Percentiles rank a stretch among this genome's conserved stretches.
phyloP scores from a whole-genome alignment of 768 basidiomycete genomes.

The Podaxis carcinomalis region DNA sequence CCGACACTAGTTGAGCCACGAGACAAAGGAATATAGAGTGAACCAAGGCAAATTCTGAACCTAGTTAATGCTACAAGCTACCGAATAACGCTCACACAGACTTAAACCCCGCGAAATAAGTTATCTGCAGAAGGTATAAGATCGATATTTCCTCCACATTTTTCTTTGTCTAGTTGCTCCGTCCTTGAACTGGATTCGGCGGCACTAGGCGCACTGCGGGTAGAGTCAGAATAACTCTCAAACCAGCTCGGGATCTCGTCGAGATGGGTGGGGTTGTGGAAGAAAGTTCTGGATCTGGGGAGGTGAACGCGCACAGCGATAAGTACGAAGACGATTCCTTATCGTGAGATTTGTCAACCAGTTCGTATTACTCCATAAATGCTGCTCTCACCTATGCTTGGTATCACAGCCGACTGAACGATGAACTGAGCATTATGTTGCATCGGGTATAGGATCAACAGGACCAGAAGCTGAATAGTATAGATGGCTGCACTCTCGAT shows the following conservation, averaged over 20 bases:
- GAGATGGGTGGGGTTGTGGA: slow-evolving; percentile 12
- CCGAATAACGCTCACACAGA: not conserved
- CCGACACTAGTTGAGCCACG: not conserved
- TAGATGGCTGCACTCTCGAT: slow-evolving; percentile 29
- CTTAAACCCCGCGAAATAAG: slow-evolving; percentile 3
- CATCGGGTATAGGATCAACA: slow-evolving; percentile 23
- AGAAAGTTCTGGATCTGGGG: slow-evolving; percentile 15
- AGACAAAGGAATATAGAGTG: not conserved
- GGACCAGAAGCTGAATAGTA: slow-evolving; percentile 22
- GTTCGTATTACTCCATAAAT: not conserved
- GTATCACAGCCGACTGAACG: slow-evolving; percentile 22
- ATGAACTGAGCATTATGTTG: slow-evolving; percentile 22
- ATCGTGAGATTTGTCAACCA: not conserved
- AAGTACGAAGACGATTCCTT: slow-evolving; percentile 28
- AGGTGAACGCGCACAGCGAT: slow-evolving; percentile 25
- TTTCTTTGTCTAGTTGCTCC: not conserved
- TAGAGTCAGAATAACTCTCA: not conserved
- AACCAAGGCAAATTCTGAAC: not conserved
- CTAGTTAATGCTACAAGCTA: not conserved
- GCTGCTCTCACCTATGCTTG: slow-evolving; percentile 22
- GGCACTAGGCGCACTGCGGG: not conserved
- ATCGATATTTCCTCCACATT: not conserved
- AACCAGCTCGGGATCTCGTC: slow-evolving; percentile 18
- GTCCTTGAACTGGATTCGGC: not conserved
- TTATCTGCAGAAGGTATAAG: slow-evolving; percentile 4